A percentile compares a stretch with the other conserved stretches of the same genome.
phyloP scores from a whole-genome alignment of 352 stramenopile species.

The Phytophthora rubi region DNA sequence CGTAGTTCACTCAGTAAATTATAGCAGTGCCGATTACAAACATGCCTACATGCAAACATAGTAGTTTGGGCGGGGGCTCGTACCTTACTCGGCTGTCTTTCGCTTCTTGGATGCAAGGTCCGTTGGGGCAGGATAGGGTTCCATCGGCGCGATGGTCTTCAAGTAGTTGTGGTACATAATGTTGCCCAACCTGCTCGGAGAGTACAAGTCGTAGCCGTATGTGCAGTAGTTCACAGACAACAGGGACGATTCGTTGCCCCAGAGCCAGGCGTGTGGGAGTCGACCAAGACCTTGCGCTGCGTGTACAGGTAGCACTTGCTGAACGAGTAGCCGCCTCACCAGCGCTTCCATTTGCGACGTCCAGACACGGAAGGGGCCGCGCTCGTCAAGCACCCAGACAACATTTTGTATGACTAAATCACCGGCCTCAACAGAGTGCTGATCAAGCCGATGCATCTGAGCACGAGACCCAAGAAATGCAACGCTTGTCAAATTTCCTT shows the following conservation, averaged over 20 bases:
- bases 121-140: slow-evolving; percentile 13
- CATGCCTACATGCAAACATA: too few relatives aligned
- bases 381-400: too few relatives aligned
- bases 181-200: slow-evolving; percentile 48
- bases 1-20: too few relatives aligned
- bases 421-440: too few relatives aligned
- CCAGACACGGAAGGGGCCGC: slow-evolving; percentile 11
- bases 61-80: too few relatives aligned
- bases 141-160: slow-evolving; percentile 51
- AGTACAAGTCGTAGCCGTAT: slow-evolving; percentile 73
- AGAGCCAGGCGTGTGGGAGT: slow-evolving; percentile 83
- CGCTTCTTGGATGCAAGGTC: too few relatives aligned
- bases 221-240: slow-evolving; percentile 62
- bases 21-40: too few relatives aligned
- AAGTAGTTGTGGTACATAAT: slow-evolving; percentile 80
- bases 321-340: slow-evolving; percentile 77
- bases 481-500: too few relatives aligned
- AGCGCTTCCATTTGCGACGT: slow-evolving; percentile 72
- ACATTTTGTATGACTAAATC: too few relatives aligned
- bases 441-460: too few relatives aligned
- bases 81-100: too few relatives aligned
- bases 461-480: too few relatives aligned
- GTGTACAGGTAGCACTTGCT: slow-evolving; percentile 85
- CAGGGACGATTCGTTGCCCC: slow-evolving; percentile 69
- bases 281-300: slow-evolving; percentile 62